Evolutionary conservation across 371 early-diverging fungal genomes (phyloP).

Genomic region (Mucor mucedo): DNA sequence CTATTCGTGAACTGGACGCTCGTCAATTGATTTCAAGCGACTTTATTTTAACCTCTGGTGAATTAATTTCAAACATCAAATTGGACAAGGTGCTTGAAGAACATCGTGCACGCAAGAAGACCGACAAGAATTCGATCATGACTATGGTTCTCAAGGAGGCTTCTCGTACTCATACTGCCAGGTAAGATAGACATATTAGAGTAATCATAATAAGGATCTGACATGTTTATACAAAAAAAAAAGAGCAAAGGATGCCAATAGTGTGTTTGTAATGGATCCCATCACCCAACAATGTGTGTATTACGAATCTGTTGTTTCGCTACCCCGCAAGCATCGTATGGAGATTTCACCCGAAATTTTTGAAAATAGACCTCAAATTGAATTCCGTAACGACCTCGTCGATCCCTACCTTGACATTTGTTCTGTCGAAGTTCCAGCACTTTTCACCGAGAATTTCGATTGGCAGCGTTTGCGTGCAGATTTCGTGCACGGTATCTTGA

Average conservation of each 20-base stretch:
- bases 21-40: slow-evolving; percentile 82
- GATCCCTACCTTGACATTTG: slow-evolving; percentile 95
- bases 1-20: slow-evolving; percentile 88
- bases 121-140: slow-evolving; percentile 92
- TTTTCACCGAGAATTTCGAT: slow-evolving; percentile 97
- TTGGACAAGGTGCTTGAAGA: slow-evolving; percentile 76
- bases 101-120: slow-evolving; percentile 71
- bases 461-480: slow-evolving; percentile 90
- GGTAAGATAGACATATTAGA: slow-evolving; percentile 21
- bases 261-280: slow-evolving; percentile 85
- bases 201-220: too few relatives aligned
- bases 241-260: slow-evolving; percentile 75
- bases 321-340: slow-evolving; percentile 67
- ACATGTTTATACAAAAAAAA: not conserved
- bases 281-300: slow-evolving; percentile 79
- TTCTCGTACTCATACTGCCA: slow-evolving; percentile 55
- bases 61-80: slow-evolving; percentile 90
- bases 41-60: slow-evolving; percentile 92
- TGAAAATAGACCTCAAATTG: slow-evolving; percentile 70
- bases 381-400: slow-evolving; percentile 88
- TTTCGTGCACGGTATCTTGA: slow-evolving; percentile 91
- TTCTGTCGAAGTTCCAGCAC: slow-evolving; percentile 89
- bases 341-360: slow-evolving; percentile 69
- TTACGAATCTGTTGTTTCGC: slow-evolving; percentile 74
- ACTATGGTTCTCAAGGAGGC: slow-evolving; percentile 87